Evolutionary conservation across 2,329 filamentous ascomycete genomes (phyloP).

Genomic region (Beauveria rudraprayagi): DNA sequence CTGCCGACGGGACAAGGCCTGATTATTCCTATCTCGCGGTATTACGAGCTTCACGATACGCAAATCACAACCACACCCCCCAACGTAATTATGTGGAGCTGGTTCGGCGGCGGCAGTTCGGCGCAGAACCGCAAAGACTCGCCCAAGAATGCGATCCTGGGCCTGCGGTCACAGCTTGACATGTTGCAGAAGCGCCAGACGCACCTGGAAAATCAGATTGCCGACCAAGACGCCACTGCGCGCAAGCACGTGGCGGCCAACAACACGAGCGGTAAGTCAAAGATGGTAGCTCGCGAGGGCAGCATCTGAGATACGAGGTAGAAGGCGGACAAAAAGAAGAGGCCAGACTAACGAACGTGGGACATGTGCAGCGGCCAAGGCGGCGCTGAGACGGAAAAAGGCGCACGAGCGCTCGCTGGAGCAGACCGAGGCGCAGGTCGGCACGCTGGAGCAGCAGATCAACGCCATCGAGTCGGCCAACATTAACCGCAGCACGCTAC

Average conservation of each 20-base stretch:
- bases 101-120: conserved; percentile 80
- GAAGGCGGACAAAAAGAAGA: no score
- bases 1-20: not conserved
- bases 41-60: conserved; percentile 2
- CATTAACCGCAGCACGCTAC: conserved; percentile 94
- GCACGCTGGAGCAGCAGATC: conserved; percentile 89
- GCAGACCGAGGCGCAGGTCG: conserved; percentile 82
- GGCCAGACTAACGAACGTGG: not conserved
- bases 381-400: conserved; percentile 90
- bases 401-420: conserved; percentile 83
- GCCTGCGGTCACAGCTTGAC: conserved; percentile 79
- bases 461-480: conserved; percentile 96
- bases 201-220: conserved; percentile 85
- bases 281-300: not conserved
- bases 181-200: conserved; percentile 97
- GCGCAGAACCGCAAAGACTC: conserved; percentile 85
- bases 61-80: not conserved
- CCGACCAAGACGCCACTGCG: conserved; percentile 82
- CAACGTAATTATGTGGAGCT: conserved; percentile 59
- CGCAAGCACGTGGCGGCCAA: conserved; percentile 72
- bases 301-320: not conserved
- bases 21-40: no score
- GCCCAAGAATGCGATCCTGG: conserved; percentile 93
- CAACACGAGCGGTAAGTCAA: conserved; percentile 81
- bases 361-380: conserved; percentile 64